phyloP scores from a whole-genome alignment of 1,139 yeast species.

The Magnusiomyces tetraspermus region DNA sequence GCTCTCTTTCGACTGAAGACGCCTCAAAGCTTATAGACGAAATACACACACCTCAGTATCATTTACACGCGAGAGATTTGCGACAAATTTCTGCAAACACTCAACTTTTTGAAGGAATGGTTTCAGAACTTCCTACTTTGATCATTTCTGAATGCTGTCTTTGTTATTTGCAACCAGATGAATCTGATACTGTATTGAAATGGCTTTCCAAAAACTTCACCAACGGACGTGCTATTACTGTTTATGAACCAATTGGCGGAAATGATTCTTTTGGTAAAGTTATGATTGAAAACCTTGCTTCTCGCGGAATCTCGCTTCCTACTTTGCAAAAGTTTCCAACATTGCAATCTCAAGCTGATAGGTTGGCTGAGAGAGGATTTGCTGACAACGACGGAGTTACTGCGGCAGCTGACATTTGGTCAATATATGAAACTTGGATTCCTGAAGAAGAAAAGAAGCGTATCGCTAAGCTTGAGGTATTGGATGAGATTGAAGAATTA shows the following conservation, averaged over 20 bases:
- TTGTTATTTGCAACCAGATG: slow-evolving; percentile 61
- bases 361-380: slow-evolving; percentile 25
- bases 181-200: slow-evolving; percentile 44
- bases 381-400: slow-evolving; percentile 17
- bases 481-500: slow-evolving; percentile 88
- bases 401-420: slow-evolving; percentile 48
- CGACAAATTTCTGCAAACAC: slow-evolving; percentile 28
- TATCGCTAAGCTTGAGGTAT: slow-evolving; percentile 56
- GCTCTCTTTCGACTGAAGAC: slow-evolving; percentile 14
- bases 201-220: slow-evolving; percentile 22
- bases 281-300: slow-evolving; percentile 64
- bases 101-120: slow-evolving; percentile 28
- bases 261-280: slow-evolving; percentile 69
- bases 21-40: slow-evolving; percentile 18
- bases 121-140: slow-evolving; percentile 48
- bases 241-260: slow-evolving; percentile 79
- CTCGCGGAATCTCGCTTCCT: slow-evolving; percentile 68
- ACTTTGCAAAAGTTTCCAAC: slow-evolving; percentile 46
- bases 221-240: slow-evolving; percentile 35
- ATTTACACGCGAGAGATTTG: slow-evolving; percentile 48
- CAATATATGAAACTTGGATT: slow-evolving; percentile 52
- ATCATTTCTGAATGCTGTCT: slow-evolving; percentile 82
- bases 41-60: slow-evolving; percentile 42
- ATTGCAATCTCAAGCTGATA: slow-evolving; percentile 37
- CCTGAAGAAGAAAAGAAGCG: slow-evolving; percentile 40